Evolutionary conservation across 78 protist genomes (phyloP), one percentile per base, ranked within the genome.

Genomic region (Dictyostelium intermedium): DNA sequence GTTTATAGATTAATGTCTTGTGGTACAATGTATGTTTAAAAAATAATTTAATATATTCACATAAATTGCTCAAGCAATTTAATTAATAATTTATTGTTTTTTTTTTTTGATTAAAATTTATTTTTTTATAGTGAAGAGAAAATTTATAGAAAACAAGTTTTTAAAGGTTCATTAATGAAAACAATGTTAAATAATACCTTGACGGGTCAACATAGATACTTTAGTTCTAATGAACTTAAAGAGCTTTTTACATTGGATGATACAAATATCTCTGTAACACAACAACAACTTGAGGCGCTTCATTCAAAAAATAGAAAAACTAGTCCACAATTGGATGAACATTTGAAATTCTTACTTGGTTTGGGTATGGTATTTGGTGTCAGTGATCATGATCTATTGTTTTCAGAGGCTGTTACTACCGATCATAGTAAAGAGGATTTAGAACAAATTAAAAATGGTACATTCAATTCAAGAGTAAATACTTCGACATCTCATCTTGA

Each of bases 71-170:
- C n/a, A n/a, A n/a, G n/a, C n/a, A n/a, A n/a, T n/a, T n/a, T n/a
- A n/a, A n/a, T n/a, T n/a, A n/a, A n/a, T n/a, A n/a, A n/a, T n/a
- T n/a, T n/a, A n/a, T n/a, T n/a, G n/a, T n/a, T n/a, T n/a, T n/a
- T n/a, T n/a, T n/a, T 60, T 60, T 60, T 60, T 6, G 5, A 60
- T 60, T 60, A 20, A 5, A 5, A 23, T 30, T 25, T 18, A 7
- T 18, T 23, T n/a, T 43, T 41, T 2, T 25, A 27, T 45, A 87
- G 84, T 56, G 98, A 97, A 81, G 98, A 97, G 77, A 97, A 97
- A 85, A 97, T 97, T 32, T 95, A 91, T 82, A 84, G 97, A 35
- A 92, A 91, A 72, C 98, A 97, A 82, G 85, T 97, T 82, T 85
- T 86, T 86, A 96, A 96, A 47, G 95, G 94, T 30, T 34, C 95